These are phyloP conservation scores for Flaveria floridana DNA, from an alignment of 140 eudicot species.

Conservation along the genomic window DNA sequence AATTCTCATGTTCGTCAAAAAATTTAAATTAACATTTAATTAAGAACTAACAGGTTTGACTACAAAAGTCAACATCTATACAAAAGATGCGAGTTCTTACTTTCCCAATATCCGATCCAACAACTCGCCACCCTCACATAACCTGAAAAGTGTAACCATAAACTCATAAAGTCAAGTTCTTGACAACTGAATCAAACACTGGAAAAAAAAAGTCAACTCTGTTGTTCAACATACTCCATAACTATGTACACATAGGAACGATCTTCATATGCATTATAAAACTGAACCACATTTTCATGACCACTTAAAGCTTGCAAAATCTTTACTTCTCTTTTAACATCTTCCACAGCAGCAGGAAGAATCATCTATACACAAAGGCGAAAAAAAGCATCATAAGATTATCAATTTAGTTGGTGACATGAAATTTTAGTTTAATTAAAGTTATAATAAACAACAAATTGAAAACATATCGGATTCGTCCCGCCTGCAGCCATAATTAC, in stretches of 20 bases:
- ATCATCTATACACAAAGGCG: constrained; percentile 55
- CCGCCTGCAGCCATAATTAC: neutral
- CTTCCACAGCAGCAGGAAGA: constrained; percentile 90
- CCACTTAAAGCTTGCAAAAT: constrained; percentile 89
- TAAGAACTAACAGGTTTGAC: constrained; percentile 18
- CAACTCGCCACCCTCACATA: constrained; percentile 94
- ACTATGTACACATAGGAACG: constrained; percentile 83
- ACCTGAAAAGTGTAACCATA: constrained; percentile 45
- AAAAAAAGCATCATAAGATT: neutral
- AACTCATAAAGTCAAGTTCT: constrained; percentile 22
- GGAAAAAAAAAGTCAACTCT: constrained; percentile 13
- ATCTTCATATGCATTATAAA: constrained; percentile 85
- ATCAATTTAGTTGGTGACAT: constrained; percentile 6
- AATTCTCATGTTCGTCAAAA: neutral
- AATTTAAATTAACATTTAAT: neutral
- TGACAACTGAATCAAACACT: neutral
- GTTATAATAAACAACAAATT: neutral
- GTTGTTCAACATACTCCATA: constrained; percentile 79
- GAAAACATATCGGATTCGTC: neutral
- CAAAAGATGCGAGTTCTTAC: constrained; percentile 49
- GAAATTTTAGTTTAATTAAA: neutral
- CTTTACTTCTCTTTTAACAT: constrained; percentile 93
- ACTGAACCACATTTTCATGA: constrained; percentile 94
- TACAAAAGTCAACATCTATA: constrained; percentile 11
- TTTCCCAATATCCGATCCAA: constrained; percentile 83